phyloP scores from a whole-genome alignment of 164 flowering plant genomes.

The Vitis amurensis region DNA sequence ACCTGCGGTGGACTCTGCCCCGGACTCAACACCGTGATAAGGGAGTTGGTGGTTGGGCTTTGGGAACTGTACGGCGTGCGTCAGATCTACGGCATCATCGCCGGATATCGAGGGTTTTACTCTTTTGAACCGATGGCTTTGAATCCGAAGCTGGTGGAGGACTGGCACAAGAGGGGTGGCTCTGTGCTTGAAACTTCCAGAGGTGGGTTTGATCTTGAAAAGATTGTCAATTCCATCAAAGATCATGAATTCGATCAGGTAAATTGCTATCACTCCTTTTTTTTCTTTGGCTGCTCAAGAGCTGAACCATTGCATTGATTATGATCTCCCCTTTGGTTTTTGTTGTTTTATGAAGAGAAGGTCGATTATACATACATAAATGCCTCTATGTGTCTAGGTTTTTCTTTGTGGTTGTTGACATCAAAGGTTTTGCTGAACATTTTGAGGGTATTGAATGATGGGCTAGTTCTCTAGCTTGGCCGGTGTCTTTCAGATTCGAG shows the following conservation, averaged over 20 bases:
- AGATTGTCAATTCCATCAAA: conserved; percentile 68
- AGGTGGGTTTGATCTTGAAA: conserved; percentile 75
- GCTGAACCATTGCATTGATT: neutral
- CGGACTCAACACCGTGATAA: conserved; percentile 79
- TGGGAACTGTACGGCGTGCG: conserved; percentile 76
- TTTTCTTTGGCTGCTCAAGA: neutral
- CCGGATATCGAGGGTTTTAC: conserved; percentile 86
- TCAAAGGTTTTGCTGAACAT: too few relatives aligned
- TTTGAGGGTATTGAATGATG: too few relatives aligned
- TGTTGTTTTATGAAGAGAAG: too few relatives aligned
- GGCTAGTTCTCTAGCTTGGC: too few relatives aligned
- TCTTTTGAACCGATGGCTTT: conserved; percentile 41
- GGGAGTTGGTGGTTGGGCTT: conserved; percentile 77
- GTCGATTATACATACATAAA: too few relatives aligned
- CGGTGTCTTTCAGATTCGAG: too few relatives aligned
- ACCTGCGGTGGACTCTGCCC: conserved; percentile 91
- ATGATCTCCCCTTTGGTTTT: too few relatives aligned
- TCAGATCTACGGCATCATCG: conserved; percentile 54
- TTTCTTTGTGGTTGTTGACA: too few relatives aligned
- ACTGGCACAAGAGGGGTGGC: conserved; percentile 79
- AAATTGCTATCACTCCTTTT: neutral
- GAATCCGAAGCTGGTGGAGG: conserved; percentile 54
- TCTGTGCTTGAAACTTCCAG: conserved; percentile 67
- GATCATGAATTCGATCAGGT: conserved; percentile 70
- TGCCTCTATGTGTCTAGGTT: too few relatives aligned